Conservation (phyloP, 306 rosid genomes). For the Pyrus pyrifolia region DNA sequence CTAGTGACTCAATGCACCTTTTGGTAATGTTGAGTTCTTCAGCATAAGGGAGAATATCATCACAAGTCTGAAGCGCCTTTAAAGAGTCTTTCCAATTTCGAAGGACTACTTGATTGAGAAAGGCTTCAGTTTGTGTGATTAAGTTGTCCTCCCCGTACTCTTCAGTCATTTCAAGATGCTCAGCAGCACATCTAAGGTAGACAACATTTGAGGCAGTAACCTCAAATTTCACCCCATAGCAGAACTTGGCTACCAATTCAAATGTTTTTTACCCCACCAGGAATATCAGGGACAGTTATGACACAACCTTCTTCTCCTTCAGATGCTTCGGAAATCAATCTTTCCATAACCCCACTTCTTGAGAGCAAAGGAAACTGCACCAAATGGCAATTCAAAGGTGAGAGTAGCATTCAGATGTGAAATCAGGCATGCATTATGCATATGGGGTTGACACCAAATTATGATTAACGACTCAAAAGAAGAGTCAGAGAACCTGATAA, state of each 20-base stretch:
- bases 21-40: conserved; percentile 73
- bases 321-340: conserved; percentile 66
- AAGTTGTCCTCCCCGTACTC: conserved; percentile 88
- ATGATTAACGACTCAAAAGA: not conserved
- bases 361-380: conserved; percentile 99
- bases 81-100: conserved; percentile 89
- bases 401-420: not conserved
- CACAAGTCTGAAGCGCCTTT: conserved; percentile 80
- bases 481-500: not conserved
- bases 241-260: conserved; percentile 90
- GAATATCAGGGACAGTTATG: conserved; percentile 57
- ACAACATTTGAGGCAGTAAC: conserved; percentile 89
- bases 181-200: conserved; percentile 84
- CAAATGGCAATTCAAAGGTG: conserved; percentile 13
- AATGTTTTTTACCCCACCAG: conserved; percentile 90
- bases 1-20: conserved; percentile 88
- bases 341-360: conserved; percentile 91
- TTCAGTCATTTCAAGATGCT: conserved; percentile 88
- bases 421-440: not conserved
- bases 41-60: conserved; percentile 45
- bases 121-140: conserved; percentile 60
- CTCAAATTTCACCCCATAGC: conserved; percentile 95
- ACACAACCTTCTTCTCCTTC: conserved; percentile 64
- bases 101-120: conserved; percentile 76
- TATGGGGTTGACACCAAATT: not conserved